Evolutionary conservation across 140 eudicot genomes (phyloP), one percentile per base, ranked within the genome.

Genomic region (Artemisia princeps): DNA sequence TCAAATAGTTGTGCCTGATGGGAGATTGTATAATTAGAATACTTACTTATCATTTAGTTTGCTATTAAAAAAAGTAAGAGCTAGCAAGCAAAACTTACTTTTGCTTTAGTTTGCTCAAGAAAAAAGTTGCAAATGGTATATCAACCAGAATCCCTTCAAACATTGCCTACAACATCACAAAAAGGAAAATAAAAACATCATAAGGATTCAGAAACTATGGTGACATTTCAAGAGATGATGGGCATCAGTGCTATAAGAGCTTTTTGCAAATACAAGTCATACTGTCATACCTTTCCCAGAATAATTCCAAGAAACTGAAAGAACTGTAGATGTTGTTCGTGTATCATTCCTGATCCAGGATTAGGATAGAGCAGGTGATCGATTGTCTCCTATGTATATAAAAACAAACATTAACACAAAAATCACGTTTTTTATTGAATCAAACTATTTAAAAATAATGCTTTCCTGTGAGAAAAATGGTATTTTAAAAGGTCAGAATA

Each of bases 111-210:
- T 91, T 91, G 95, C 97, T 91, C 81, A 88, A 77, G 81, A 91
- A 91, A 74, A 91, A 91, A 9, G 97, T 91, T 28, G 97, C 97
- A 79, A 91, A 91, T 60, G 97, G 97, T 69, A 91, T 87, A 72
- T 91, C 97, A 79, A 91, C 97, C 65, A 91, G 87, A 76, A 91
- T 91, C 61, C 97, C 97, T 79, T 91, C 97, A 74, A 84, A 87
- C 97, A 91, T 91, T 62, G 97, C 97, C 97, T 91, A 64, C 78
- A 82, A 48, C 69, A 54, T 63, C 56, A 65, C 9, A 6, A 13
- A 79, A 44, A 20, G 53, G 4, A 51, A 22, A 37, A 54, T 9
- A 20, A 17, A 37, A 45, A 24, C 5, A 33, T 30, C 10, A 49
- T 13, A 49, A 10, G 55, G 44, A 49, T 12, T 48, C 52, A 30